A percentile compares a stretch with the other conserved stretches of the same genome.
Conservation (phyloP, 2,329 filamentous ascomycete genomes). For the Penicillium sp. region DNA sequence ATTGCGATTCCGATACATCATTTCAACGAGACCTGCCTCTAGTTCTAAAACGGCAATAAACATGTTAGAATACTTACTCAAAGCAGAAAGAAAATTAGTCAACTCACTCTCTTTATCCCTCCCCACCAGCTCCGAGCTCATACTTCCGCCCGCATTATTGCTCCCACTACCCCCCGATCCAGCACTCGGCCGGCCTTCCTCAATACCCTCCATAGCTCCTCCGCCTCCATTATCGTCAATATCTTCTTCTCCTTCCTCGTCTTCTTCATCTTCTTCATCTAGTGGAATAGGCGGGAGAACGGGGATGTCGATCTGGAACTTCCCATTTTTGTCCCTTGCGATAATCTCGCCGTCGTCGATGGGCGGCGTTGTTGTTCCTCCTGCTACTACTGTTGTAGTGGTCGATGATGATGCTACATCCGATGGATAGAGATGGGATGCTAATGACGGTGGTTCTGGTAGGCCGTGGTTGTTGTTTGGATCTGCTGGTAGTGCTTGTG, state of each 20-base stretch:
- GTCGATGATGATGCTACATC: neutral
- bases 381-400: neutral
- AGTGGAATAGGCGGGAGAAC: slow-evolving; percentile 33
- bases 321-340: slow-evolving; percentile 46
- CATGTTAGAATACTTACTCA: neutral
- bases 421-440: neutral
- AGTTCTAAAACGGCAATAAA: slow-evolving; percentile 32
- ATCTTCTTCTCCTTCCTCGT: slow-evolving; percentile 33
- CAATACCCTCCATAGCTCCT: slow-evolving; percentile 35
- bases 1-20: slow-evolving; percentile 37
- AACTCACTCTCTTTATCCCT: slow-evolving; percentile 40
- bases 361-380: neutral
- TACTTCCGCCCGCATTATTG: slow-evolving; percentile 33
- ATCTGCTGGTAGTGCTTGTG: neutral
- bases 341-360: slow-evolving; percentile 45
- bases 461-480: neutral
- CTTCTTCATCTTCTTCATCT: slow-evolving; percentile 37
- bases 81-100: neutral
- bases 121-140: slow-evolving; percentile 24
- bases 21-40: slow-evolving; percentile 42
- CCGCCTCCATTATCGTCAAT: slow-evolving; percentile 43
- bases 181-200: slow-evolving; percentile 51
- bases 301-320: slow-evolving; percentile 46
- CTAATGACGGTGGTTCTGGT: neutral
- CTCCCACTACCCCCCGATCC: slow-evolving; percentile 54